Conservation (phyloP, 2,329 filamentous ascomycete species). For the Madurella mycetomatis region DNA sequence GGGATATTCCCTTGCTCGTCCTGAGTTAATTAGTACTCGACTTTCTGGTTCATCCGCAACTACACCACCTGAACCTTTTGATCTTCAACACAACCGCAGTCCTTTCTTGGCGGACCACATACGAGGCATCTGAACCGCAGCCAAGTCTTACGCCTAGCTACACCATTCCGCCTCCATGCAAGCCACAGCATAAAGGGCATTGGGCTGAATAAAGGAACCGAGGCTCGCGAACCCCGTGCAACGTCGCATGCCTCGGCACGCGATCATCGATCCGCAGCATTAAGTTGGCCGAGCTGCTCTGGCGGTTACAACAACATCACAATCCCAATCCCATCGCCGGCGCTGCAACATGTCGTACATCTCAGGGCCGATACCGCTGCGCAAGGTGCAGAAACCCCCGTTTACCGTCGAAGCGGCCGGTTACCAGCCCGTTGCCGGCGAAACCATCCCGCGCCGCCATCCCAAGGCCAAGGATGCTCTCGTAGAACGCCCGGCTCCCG, state of each 20-base stretch:
- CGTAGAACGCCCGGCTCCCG: constrained; percentile 59
- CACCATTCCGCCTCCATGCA: no score
- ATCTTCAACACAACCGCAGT: neutral
- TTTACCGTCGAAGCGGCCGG: constrained; percentile 71
- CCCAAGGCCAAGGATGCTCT: constrained; percentile 67
- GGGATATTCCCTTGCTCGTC: no score
- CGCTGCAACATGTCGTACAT: constrained; percentile 34
- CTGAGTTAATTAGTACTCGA: no score
- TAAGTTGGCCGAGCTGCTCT: neutral
- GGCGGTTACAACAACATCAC: no score
- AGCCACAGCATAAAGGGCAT: neutral
- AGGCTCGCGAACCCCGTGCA: neutral
- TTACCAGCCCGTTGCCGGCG: constrained; percentile 65
- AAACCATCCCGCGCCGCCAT: constrained; percentile 79
- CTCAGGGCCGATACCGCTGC: constrained; percentile 45
- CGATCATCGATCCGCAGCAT: neutral
- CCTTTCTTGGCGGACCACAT: neutral
- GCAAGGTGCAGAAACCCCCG: constrained; percentile 63
- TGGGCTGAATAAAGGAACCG: neutral
- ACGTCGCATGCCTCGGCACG: neutral
- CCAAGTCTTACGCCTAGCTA: no score
- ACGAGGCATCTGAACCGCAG: no score
- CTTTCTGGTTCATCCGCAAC: no score
- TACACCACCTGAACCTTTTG: no score
- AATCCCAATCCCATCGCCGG: neutral